These are phyloP conservation scores for Claviceps humidiphila DNA, from an alignment of 2,329 filamentous ascomycete species.

Conservation along the genomic window DNA sequence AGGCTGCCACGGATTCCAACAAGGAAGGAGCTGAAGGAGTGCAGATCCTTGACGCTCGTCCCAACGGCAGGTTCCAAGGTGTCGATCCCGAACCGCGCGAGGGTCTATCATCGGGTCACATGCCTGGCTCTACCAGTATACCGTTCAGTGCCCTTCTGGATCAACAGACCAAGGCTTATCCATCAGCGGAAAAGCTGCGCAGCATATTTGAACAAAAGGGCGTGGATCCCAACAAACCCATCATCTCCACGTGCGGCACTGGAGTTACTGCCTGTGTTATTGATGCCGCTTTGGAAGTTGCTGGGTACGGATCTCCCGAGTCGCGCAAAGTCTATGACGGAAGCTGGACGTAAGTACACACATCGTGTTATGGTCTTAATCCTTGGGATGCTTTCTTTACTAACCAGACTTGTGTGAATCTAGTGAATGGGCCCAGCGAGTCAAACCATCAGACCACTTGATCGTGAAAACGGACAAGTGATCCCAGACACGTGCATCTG, in stretches of 20 bases:
- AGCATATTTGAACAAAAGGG: constrained; percentile 69
- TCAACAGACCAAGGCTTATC: constrained; percentile 66
- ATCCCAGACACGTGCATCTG: neutral
- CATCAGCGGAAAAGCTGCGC: constrained; percentile 57
- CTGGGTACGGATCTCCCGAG: constrained; percentile 55
- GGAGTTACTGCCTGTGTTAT: constrained; percentile 88
- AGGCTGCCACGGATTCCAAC: constrained; percentile 60
- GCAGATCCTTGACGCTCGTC: constrained; percentile 80
- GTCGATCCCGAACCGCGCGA: constrained; percentile 74
- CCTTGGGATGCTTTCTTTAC: constrained; percentile 2
- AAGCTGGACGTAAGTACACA: constrained; percentile 77
- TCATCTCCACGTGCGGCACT: constrained; percentile 82
- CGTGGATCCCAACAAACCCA: constrained; percentile 63
- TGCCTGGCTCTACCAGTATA: constrained; percentile 75
- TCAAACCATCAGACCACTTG: constrained; percentile 46
- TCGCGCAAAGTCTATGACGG: constrained; percentile 79
- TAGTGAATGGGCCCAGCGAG: constrained; percentile 56
- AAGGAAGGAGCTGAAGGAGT: constrained; percentile 75
- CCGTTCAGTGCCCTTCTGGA: constrained; percentile 73
- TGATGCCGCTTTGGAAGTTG: constrained; percentile 72
- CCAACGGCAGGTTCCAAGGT: constrained; percentile 67
- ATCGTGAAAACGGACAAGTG: constrained; percentile 39
- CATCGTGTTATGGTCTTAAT: neutral
- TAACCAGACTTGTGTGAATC: constrained; percentile 12
- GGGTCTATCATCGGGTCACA: constrained; percentile 78